phyloP scores from a whole-genome alignment of 306 rosid genomes.

The Elaeagnus macrophylla region DNA sequence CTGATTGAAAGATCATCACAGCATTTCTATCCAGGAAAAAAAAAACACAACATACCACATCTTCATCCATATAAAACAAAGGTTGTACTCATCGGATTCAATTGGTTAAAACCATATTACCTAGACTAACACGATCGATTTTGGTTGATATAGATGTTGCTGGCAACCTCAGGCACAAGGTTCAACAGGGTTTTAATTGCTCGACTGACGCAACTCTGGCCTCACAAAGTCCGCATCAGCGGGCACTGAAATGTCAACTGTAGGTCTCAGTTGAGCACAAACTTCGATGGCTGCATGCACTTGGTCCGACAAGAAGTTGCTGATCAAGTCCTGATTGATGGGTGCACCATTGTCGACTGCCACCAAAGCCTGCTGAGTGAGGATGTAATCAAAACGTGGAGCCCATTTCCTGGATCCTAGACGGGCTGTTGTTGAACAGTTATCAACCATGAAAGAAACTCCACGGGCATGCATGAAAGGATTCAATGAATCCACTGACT shows the following conservation, averaged over 20 bases:
- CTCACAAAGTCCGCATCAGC: constrained; percentile 90
- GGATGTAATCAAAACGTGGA: constrained; percentile 76
- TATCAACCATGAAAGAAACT: constrained; percentile 95
- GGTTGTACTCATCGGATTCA: too few species aligned
- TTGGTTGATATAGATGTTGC: not conserved
- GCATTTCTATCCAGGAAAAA: too few species aligned
- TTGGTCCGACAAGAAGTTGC: constrained; percentile 87
- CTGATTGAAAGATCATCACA: too few species aligned
- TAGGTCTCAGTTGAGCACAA: constrained; percentile 89
- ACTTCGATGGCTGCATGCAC: constrained; percentile 87
- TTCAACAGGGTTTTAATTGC: constrained; percentile 22
- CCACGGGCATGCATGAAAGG: constrained; percentile 99
- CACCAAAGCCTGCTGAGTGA: constrained; percentile 90
- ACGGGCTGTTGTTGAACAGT: constrained; percentile 95
- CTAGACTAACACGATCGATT: not conserved
- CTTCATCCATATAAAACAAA: too few species aligned
- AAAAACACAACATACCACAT: too few species aligned
- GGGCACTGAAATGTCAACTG: constrained; percentile 81
- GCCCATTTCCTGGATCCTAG: constrained; percentile 99
- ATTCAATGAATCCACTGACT: constrained; percentile 86
- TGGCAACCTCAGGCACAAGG: too few species aligned
- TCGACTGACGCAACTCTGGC: constrained; percentile 74
- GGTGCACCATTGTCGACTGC: constrained; percentile 70
- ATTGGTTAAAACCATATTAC: too few species aligned
- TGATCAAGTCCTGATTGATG: constrained; percentile 67